Evolutionary conservation across 345 rosid species (phyloP).

Genomic region (Eucalyptus cloeziana): DNA sequence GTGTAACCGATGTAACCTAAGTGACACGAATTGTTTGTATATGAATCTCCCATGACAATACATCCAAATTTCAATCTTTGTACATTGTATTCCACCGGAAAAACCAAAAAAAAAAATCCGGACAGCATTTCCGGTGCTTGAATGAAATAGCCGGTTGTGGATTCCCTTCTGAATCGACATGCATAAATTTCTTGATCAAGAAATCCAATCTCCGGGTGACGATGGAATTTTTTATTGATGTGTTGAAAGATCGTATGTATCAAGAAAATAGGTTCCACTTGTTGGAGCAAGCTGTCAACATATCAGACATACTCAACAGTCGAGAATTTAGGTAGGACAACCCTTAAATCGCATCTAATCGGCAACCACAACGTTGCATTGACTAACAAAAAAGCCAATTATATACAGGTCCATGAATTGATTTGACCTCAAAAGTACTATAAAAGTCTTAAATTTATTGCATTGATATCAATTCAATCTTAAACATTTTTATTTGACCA

Average conservation of each 20-base stretch:
- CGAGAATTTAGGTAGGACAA: neutral
- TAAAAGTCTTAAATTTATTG: no score
- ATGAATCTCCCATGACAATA: neutral
- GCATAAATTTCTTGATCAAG: neutral
- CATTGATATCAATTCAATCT: rapidly evolving
- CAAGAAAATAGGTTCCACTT: neutral
- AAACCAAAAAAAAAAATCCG: neutral
- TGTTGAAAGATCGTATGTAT: neutral
- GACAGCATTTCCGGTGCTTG: neutral
- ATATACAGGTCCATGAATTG: neutral
- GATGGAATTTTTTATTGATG: neutral
- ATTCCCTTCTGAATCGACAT: neutral
- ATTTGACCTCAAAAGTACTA: neutral
- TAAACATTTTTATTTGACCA: no score
- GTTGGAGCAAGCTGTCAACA: neutral
- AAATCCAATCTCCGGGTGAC: neutral
- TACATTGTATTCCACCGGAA: neutral
- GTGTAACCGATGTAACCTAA: neutral
- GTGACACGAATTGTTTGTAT: neutral
- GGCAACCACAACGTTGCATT: neutral
- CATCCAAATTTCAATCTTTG: neutral
- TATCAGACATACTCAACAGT: neutral
- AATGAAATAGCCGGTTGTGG: neutral
- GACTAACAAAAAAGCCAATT: neutral
- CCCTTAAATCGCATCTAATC: neutral